A percentile compares a stretch with the other conserved stretches of the same genome.
Evolutionary conservation across 1,284 basidiomycete species (phyloP).

Genomic region (Melanopsichium pennsylvanicum): DNA sequence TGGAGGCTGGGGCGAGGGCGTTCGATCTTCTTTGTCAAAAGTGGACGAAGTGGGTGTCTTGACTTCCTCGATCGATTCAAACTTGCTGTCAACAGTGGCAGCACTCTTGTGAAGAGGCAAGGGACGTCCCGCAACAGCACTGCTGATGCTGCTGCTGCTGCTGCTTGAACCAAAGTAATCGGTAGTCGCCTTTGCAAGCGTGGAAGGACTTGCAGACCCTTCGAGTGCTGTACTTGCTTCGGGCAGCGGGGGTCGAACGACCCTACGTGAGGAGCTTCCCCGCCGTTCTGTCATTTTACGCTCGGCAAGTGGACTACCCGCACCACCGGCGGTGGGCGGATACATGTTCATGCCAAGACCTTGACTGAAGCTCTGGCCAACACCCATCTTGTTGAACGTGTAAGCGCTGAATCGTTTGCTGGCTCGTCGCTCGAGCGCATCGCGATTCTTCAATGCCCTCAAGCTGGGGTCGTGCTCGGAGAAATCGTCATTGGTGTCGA

Average conservation of each 20-base stretch:
- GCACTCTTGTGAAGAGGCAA: slow-evolving; percentile 26
- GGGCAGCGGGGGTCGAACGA: slow-evolving; percentile 33
- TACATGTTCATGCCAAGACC: slow-evolving; percentile 44
- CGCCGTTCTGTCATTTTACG: slow-evolving; percentile 28
- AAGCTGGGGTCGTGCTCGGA: slow-evolving; percentile 83
- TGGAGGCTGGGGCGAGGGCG: slow-evolving; percentile 13
- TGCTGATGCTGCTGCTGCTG: slow-evolving; percentile 20
- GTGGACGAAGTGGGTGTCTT: slow-evolving; percentile 41
- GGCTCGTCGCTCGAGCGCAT: slow-evolving; percentile 86
- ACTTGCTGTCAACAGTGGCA: slow-evolving; percentile 19
- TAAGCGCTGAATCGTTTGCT: slow-evolving; percentile 97
- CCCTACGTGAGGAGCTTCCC: slow-evolving; percentile 32
- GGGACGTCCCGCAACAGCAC: slow-evolving; percentile 4
- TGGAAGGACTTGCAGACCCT: slow-evolving; percentile 23
- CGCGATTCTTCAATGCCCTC: slow-evolving; percentile 84
- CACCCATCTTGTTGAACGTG: slow-evolving; percentile 91
- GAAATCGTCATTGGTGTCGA: slow-evolving; percentile 54
- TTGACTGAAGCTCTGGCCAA: slow-evolving; percentile 49
- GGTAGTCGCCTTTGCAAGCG: slow-evolving; percentile 6
- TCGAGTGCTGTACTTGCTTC: slow-evolving; percentile 29
- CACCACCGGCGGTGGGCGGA: slow-evolving; percentile 9
- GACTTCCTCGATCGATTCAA: slow-evolving; percentile 48
- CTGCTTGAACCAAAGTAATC: slow-evolving; percentile 38
- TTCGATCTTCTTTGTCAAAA: slow-evolving; percentile 12
- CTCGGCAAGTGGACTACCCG: slow-evolving; percentile 40